These are phyloP conservation scores for Cryptococcus sp. DNA, from an alignment of 1,284 basidiomycete genomes.

Conservation along the genomic window DNA sequence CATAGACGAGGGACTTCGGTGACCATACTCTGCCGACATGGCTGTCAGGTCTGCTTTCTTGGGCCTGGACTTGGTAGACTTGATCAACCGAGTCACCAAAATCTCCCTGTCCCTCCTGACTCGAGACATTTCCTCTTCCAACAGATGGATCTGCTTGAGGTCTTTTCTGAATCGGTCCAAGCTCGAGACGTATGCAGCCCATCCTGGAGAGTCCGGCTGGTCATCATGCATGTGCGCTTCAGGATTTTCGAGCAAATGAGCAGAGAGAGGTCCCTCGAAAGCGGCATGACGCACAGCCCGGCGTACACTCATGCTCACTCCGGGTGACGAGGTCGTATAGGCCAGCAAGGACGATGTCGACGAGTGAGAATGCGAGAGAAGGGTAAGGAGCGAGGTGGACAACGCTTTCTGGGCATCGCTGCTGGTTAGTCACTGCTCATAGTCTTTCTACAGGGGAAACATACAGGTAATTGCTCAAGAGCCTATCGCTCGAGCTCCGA, in stretches of 20 bases:
- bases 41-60: conserved; percentile 43
- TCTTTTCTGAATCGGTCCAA: conserved; percentile 47
- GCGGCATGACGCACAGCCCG: conserved; percentile 45
- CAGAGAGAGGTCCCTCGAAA: conserved; percentile 45
- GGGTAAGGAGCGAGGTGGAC: conserved; percentile 42
- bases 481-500: conserved; percentile 43
- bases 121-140: conserved; percentile 46
- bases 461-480: conserved; percentile 48
- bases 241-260: conserved; percentile 18
- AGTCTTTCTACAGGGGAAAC: conserved; percentile 8
- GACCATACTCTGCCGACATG: conserved; percentile 26
- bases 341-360: conserved; percentile 48
- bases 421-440: background rate
- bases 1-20: conserved; percentile 6
- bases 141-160: conserved; percentile 46
- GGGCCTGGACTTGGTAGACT: conserved; percentile 45
- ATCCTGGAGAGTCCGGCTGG: conserved; percentile 33
- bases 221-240: conserved; percentile 8
- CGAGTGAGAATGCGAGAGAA: conserved; percentile 47
- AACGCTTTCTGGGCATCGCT: conserved; percentile 47
- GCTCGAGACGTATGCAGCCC: conserved; percentile 42
- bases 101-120: conserved; percentile 48
- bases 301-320: conserved; percentile 42
- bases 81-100: conserved; percentile 46
- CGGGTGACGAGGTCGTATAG: conserved; percentile 48